A percentile compares a stretch with the other conserved stretches of the same genome.
phyloP scores from a whole-genome alignment of 805 yeast genomes.

The Saturnispora zaruensis region DNA sequence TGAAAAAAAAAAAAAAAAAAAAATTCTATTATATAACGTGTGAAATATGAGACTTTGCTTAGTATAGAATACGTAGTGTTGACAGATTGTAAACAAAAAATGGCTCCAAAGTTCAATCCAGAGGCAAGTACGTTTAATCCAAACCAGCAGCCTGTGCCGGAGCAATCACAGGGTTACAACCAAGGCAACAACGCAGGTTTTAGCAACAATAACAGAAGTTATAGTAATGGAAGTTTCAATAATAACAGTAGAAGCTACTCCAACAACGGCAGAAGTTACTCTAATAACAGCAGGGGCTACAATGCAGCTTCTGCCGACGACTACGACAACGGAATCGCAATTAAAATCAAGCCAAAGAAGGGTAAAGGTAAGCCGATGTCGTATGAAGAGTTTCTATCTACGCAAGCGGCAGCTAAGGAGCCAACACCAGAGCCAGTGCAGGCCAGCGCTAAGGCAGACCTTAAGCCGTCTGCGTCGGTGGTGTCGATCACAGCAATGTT shows the following conservation, averaged over 20 bases:
- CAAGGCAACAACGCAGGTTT: constrained; percentile 7
- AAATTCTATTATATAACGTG: background rate
- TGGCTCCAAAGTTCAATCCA: constrained; percentile 37
- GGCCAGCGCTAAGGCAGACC: background rate
- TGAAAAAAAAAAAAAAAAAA: constrained; percentile 1
- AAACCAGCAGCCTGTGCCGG: constrained; percentile 14
- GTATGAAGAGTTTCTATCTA: constrained; percentile 3
- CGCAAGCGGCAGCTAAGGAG: background rate
- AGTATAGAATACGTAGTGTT: background rate
- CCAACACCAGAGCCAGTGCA: background rate
- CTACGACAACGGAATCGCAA: constrained; percentile 2
- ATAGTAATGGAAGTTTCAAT: background rate
- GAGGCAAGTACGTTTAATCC: constrained; percentile 29
- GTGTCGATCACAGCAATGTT: constrained; percentile 65
- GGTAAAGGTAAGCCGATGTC: constrained; percentile 4
- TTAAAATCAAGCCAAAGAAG: constrained; percentile 4
- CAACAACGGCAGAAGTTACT: background rate
- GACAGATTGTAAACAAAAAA: background rate
- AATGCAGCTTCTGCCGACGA: background rate
- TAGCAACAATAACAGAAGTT: background rate
- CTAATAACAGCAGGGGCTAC: background rate
- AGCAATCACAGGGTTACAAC: constrained; percentile 8
- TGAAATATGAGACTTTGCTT: background rate
- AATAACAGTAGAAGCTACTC: background rate
- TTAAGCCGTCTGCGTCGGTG: constrained; percentile 33